Evolutionary conservation across 2,329 filamentous ascomycete species (phyloP), one percentile per base, ranked within the genome.

Genomic region (Epichloe uncinata): DNA sequence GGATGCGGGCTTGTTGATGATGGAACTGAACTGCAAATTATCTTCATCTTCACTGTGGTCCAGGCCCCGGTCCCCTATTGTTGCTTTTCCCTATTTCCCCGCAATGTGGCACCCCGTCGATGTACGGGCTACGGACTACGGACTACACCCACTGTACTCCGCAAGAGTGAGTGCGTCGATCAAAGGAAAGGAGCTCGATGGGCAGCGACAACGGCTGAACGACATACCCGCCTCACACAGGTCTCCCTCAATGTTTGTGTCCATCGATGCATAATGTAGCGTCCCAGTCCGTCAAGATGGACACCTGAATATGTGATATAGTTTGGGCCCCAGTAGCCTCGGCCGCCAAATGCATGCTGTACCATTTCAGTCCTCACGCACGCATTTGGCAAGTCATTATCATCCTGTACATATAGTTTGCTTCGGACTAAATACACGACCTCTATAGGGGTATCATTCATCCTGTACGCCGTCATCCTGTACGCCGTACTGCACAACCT

Each of bases 391-490:
- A 34, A 34, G 5, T 49, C 36, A 16, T 30, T 30, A 30, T 30
- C 4, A 30, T 30, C 26, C 4, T 30, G 8, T 15, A 12, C 9
- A 5, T 8, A 44, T 9, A 42, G 9, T 11, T 11, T 30, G 30
- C 30, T 30, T 30, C 30, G 30, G 30, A 30, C 30, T 36, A 42
- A 22, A 41, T 37, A n/a, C 34, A 45, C 35, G 36, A 38, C 42
- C 16, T 46, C 46, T 44, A 16, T 42, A 34, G 50, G 50, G 46
- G 45, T 51, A 51, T 51, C 50, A 48, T 42, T 45, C 12, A 49
- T 51, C 50, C 50, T 42, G 46, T 49, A 51, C 50, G 50, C 50
- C 50, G 20, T 51, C 8, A 49, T 51, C 50, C 50, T 42, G 46
- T 49, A 51, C 50, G 50, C 50, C 50, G 20, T 51, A 30, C 26